These are phyloP conservation scores for Stagonosporopsis chrysanthemi DNA, from an alignment of 2,329 filamentous ascomycete genomes.

Conservation along the genomic window DNA sequence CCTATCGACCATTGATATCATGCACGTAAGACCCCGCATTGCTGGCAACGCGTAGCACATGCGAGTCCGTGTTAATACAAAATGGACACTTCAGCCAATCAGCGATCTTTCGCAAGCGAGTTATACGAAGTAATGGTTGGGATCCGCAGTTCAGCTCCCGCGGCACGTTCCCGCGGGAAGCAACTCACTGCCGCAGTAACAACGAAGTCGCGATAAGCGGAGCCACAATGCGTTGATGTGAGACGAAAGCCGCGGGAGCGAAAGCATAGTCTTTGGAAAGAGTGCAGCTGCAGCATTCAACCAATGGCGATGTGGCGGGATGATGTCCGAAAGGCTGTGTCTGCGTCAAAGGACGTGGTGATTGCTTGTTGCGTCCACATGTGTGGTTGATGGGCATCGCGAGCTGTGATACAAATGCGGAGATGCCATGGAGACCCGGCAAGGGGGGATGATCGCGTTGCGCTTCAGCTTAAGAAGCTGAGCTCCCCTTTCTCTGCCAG, in stretches of 20 bases:
- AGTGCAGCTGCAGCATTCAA: not conserved
- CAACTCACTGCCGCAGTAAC: not conserved
- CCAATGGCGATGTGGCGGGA: not conserved
- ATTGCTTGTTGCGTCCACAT: not conserved
- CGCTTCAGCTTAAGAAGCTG: slow-evolving; percentile 1
- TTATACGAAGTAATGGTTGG: not conserved
- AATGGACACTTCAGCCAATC: slow-evolving; percentile 1
- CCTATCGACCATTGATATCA: not conserved
- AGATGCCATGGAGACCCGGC: slow-evolving; percentile 5
- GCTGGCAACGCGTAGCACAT: too few relatives aligned
- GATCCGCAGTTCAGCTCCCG: slow-evolving; percentile 8
- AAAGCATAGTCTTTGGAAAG: not conserved
- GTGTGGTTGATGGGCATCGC: not conserved
- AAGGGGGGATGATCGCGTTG: not conserved
- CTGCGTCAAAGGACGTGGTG: not conserved
- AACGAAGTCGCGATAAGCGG: not conserved
- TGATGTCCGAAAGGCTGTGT: not conserved
- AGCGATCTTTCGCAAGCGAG: slow-evolving; percentile 1
- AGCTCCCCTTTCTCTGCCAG: not conserved
- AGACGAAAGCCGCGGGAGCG: slow-evolving; percentile 8
- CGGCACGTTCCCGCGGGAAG: slow-evolving; percentile 17
- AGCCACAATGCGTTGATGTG: not conserved
- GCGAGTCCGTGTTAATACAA: not conserved
- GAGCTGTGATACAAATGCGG: slow-evolving; percentile 5
- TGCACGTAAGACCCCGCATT: not conserved